A percentile compares a stretch with the other conserved stretches of the same genome.
Evolutionary conservation across 2,329 filamentous ascomycete genomes (phyloP).

Genomic region (Epicoccum nigrum): DNA sequence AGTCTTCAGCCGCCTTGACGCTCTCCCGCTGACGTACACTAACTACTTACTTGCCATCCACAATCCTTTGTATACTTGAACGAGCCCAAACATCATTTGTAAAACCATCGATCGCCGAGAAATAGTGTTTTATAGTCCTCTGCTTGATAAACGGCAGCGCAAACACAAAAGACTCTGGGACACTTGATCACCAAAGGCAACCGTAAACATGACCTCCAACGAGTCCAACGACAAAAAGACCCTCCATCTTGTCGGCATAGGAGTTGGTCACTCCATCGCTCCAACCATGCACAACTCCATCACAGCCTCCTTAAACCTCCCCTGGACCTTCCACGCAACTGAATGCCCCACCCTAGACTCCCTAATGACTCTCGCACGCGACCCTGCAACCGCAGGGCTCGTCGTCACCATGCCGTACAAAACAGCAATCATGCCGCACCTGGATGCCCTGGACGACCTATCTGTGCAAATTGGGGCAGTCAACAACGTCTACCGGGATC

Average conservation of each 20-base stretch:
- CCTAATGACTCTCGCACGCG: slow-evolving; percentile 1
- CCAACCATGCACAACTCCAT: slow-evolving; percentile 14
- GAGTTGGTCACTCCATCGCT: slow-evolving; percentile 12
- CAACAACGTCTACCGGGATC: slow-evolving; percentile 10
- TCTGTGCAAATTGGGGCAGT: slow-evolving; percentile 7
- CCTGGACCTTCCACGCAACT: slow-evolving; percentile 11
- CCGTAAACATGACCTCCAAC: neutral
- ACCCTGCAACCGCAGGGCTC: slow-evolving; percentile 4
- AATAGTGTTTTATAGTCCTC: no score
- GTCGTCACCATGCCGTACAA: slow-evolving; percentile 17
- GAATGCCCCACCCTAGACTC: slow-evolving; percentile 6
- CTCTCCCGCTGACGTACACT: no score
- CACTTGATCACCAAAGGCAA: neutral
- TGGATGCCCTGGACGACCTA: slow-evolving; percentile 9
- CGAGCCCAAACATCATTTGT: no score
- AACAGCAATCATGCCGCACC: slow-evolving; percentile 6
- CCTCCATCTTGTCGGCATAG: slow-evolving; percentile 7
- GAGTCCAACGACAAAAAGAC: neutral
- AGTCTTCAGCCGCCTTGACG: no score
- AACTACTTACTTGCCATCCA: no score
- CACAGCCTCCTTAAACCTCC: slow-evolving; percentile 1
- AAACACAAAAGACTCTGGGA: no score
- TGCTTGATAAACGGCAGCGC: no score
- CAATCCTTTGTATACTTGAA: no score
- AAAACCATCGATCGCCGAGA: no score